Conservation (phyloP, 345 rosid species). For the Adansonia digitata region DNA sequence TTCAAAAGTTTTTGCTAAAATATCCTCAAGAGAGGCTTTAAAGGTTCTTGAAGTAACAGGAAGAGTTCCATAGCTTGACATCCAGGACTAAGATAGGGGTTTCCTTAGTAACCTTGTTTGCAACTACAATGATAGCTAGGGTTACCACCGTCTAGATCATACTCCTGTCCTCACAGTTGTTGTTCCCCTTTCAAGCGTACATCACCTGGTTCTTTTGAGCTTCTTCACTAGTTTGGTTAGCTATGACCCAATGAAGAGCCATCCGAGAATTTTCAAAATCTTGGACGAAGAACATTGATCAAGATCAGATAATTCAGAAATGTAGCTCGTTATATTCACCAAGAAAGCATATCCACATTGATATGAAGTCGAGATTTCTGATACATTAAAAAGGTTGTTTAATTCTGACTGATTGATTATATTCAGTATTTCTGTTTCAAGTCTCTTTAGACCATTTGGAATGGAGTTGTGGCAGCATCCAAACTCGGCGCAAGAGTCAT, state of each 20-base stretch:
- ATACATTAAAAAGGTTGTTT: neutral
- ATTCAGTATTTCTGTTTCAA: neutral
- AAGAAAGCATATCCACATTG: neutral
- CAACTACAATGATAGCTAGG: neutral
- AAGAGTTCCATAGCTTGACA: neutral
- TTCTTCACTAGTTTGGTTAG: neutral
- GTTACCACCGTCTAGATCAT: neutral
- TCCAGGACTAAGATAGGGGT: constrained; percentile 9
- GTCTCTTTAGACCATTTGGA: neutral
- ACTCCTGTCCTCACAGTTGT: neutral
- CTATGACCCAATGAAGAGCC: neutral
- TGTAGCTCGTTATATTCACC: neutral
- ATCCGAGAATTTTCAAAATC: neutral
- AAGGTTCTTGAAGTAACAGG: no score
- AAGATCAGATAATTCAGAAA: neutral
- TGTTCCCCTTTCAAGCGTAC: neutral
- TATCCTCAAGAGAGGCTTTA: no score
- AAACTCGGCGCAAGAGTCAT: neutral
- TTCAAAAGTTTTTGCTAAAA: no score
- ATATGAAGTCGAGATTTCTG: neutral
- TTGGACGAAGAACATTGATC: neutral
- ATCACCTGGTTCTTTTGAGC: no score
- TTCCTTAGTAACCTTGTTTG: constrained; percentile 10
- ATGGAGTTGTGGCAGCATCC: neutral
- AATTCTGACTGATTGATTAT: neutral